A percentile compares a stretch with the other conserved stretches of the same genome.
These are phyloP conservation scores for Gentiana macrophylla DNA, from an alignment of 257 asterid genomes.

Conservation along the genomic window DNA sequence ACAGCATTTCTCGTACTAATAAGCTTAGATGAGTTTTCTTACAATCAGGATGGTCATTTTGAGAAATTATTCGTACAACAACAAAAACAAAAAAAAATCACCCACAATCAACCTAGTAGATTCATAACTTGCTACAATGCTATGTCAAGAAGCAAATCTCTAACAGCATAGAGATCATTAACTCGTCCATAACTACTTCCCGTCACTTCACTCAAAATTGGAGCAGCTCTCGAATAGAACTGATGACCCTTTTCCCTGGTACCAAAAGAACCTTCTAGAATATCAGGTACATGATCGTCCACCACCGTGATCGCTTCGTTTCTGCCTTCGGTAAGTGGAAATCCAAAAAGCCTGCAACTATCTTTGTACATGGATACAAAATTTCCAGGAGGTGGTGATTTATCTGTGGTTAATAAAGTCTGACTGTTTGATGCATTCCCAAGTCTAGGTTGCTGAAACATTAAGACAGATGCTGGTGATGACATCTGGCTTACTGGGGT, in stretches of 20 bases:
- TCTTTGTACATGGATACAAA: constrained; percentile 39
- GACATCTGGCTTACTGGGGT: constrained; percentile 22
- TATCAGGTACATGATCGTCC: constrained; percentile 11
- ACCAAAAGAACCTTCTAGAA: constrained; percentile 17
- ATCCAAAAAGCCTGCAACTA: constrained; percentile 80
- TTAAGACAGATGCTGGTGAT: constrained; percentile 46
- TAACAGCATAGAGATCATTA: constrained; percentile 44
- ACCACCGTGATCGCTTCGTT: constrained; percentile 19
- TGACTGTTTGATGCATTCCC: constrained; percentile 11
- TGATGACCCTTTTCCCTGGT: constrained; percentile 30
- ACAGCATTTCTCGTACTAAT: no score
- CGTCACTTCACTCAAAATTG: constrained; percentile 27
- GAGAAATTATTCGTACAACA: no score
- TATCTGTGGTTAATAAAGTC: constrained; percentile 31
- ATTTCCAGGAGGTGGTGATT: constrained; percentile 26
- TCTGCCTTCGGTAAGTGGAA: constrained; percentile 63
- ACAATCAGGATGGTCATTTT: no score
- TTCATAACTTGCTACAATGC: constrained; percentile 26
- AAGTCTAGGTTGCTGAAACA: constrained; percentile 37
- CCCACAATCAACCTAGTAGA: no score
- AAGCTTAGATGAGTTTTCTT: no score
- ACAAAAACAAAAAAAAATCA: no score
- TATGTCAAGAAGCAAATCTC: constrained; percentile 72
- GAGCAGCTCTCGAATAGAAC: constrained; percentile 35
- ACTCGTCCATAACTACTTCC: constrained; percentile 40